Base-by-base conservation (phyloP, 306 rosid species). In the Cucurbita argyrosperma region DNA sequence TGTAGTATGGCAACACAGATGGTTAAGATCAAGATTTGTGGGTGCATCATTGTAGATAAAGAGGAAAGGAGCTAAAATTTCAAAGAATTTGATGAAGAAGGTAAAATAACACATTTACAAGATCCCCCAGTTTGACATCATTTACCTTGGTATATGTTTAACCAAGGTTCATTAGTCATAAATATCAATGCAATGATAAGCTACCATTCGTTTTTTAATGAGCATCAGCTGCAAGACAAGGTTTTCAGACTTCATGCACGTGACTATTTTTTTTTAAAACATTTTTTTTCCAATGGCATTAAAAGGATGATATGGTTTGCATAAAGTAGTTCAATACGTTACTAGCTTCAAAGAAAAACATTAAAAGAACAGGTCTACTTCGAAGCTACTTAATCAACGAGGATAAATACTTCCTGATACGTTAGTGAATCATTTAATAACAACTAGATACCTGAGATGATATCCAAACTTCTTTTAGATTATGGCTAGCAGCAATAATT, bases 391-490 rank as follows among this genome's bases (percentile, higher is more conserved):
- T 64, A 19, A 64, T 42, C 35, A 40, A 63, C 23, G 18, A 42
- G 7, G 13, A 43, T 46, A 21, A 13, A n/a, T 66, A n/a, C 53
- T 12, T 23, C 13, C 18, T 15, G 49, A 15, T 51, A 71, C 4
- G 21, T 30, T 52, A 8, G 45, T 69, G 58, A 26, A 52, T 14
- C 26, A 53, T 35, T 78, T 49, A 55, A 72, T 49, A 55, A 72
- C 4, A 80, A 76, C 76, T 30, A 50, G 68, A 72, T 85, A 94
- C 98, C 96, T 90, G 97, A 83, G 78, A 67, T 72, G 98, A 89
- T 85, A 94, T 94, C 98, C 98, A 94, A 80, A 81, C 98, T 89
- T 94, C 98, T 78, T 89, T 94, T 45, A 94, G 83, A 77, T 84
- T 84, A 88, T 90, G 97, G 64, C 89, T 83, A 30, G 96, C 91